Evolutionary conservation across 2,329 filamentous ascomycete genomes (phyloP).

Genomic region (Zymoseptoria pseudotritici): DNA sequence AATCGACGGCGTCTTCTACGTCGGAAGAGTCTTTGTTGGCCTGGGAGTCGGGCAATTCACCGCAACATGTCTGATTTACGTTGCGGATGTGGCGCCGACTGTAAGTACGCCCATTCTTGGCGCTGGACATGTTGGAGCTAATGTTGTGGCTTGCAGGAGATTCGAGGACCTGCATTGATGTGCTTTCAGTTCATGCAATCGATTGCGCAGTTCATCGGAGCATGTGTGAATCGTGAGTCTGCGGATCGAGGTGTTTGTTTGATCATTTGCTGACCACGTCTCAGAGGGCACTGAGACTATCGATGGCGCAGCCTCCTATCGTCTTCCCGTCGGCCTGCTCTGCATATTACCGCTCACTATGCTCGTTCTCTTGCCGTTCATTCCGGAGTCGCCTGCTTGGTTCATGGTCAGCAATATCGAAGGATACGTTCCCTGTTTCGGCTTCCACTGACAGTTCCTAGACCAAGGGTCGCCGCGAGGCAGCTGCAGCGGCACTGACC

Average conservation of each 20-base stretch:
- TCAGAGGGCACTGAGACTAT: slow-evolving; percentile 15
- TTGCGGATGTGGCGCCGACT: slow-evolving; percentile 15
- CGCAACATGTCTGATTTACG: slow-evolving; percentile 15
- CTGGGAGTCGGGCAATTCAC: slow-evolving; percentile 17
- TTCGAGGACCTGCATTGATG: slow-evolving; percentile 16
- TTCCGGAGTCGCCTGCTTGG: slow-evolving; percentile 16
- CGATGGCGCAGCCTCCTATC: slow-evolving; percentile 14
- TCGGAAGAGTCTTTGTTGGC: slow-evolving; percentile 15
- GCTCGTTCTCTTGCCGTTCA: slow-evolving; percentile 15
- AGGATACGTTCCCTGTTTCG: neutral
- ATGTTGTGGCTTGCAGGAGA: slow-evolving; percentile 4
- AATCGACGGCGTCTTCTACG: slow-evolving; percentile 17
- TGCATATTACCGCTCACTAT: slow-evolving; percentile 14
- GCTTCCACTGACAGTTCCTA: neutral
- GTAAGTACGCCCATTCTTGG: neutral
- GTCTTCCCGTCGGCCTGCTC: slow-evolving; percentile 13
- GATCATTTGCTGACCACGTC: neutral
- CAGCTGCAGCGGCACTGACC: slow-evolving; percentile 10
- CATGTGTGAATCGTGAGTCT: slow-evolving; percentile 12
- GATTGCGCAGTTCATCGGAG: slow-evolving; percentile 17
- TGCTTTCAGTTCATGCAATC: slow-evolving; percentile 19
- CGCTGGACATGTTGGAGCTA: neutral
- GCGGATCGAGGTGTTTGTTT: too few relatives aligned
- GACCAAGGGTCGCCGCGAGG: slow-evolving; percentile 5
- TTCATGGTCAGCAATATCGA: slow-evolving; percentile 12